A percentile compares a stretch with the other conserved stretches of the same genome.
Evolutionary conservation across 73 alveolate genomes (phyloP).

Genomic region (Breviolum minutum): DNA sequence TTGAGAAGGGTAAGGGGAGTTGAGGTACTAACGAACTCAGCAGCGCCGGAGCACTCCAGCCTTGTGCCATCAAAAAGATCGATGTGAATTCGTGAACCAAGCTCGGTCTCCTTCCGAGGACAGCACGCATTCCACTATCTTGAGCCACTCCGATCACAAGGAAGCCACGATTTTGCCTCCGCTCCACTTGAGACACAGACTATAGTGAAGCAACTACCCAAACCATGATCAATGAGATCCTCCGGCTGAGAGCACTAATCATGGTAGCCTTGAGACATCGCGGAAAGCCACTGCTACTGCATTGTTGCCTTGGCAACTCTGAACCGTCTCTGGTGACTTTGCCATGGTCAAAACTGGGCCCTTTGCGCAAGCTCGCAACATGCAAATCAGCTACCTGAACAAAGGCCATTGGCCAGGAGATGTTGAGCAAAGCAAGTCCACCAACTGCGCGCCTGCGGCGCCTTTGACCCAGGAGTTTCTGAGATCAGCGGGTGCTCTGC

Average conservation of each 20-base stretch:
- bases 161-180: slow-evolving; percentile 75
- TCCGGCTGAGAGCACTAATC: no score
- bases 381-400: slow-evolving; percentile 77
- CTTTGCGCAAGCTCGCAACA: slow-evolving; percentile 57
- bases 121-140: slow-evolving; percentile 66
- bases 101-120: neutral
- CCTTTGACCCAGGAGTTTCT: slow-evolving; percentile 56
- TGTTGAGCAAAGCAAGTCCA: neutral
- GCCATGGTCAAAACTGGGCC: neutral
- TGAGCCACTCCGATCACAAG: slow-evolving; percentile 44
- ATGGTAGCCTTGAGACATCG: slow-evolving; percentile 41
- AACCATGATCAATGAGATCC: no score
- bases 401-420: neutral
- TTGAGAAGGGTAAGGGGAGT: no score
- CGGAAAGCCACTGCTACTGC: slow-evolving; percentile 78
- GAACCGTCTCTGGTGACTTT: neutral
- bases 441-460: slow-evolving; percentile 25
- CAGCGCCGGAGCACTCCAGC: slow-evolving; percentile 93
- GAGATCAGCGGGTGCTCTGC: slow-evolving; percentile 89
- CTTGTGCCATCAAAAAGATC: neutral
- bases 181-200: neutral
- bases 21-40: slow-evolving; percentile 38
- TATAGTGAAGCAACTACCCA: no score
- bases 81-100: neutral
- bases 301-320: slow-evolving; percentile 42